Evolutionary conservation across 129 eudicot genomes (phyloP), one percentile per base, ranked within the genome.

Genomic region (Pulicaria dysenterica): DNA sequence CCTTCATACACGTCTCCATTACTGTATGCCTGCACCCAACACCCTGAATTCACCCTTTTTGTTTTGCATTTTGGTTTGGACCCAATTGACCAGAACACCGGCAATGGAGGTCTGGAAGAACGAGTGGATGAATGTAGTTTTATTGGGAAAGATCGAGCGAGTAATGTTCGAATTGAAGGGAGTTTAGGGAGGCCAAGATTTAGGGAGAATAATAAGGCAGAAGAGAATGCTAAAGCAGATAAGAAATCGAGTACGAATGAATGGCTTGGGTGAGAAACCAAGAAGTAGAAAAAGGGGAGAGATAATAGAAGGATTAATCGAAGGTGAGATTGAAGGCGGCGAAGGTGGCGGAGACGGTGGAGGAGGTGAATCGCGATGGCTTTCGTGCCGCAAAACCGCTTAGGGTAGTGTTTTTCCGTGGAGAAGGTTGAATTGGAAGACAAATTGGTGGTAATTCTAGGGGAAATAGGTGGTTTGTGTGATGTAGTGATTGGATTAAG

Each of bases 1-100:
- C 82, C 82, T 54, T 77, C 82, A 54, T 77, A 77, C 40, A 77
- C 72, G 51, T 77, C 82, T 14, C 82, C 82, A 19, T 77, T 77
- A 45, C 82, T 77, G 54, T 77, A 77, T 3, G 82, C 82, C 19
- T 77, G 82, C 36, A 77, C 82, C 76, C 82, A 77, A 34, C 82
- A 77, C 66, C 82, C 82, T 3, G 82, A 77, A 61, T 77, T 70
- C 14, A 70, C 72, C 40, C 82, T 43, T 16, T 75, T 77, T 15
- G 48, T 36, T 15, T 54, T 77, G 37, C 82, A 65, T 61, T 77
- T 77, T 3, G 82, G 55, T 47, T 77, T 77, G 10, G 82, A 77
- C 47, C 82, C 82, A 1, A 77, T 77, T 1, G 82, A 77, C 77
- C 82, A 77, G 65, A 70, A 77, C 1, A 77, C 82, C 5, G 82